Base-by-base conservation (phyloP, 768 basidiomycete genomes). In the Tephrocybe sp. region DNA sequence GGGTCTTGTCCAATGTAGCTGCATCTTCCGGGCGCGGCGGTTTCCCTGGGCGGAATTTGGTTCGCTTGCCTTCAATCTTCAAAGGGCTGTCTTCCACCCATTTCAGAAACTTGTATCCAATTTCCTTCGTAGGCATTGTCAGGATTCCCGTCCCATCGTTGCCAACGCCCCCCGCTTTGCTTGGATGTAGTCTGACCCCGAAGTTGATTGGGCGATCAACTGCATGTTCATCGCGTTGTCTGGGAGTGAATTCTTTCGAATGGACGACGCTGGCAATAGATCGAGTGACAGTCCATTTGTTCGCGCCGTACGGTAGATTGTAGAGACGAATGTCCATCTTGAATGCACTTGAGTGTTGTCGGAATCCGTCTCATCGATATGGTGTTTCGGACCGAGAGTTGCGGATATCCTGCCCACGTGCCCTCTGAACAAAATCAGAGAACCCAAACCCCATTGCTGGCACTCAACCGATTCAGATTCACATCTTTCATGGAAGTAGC, bases 191-290 rank as follows among this genome's bases (percentile, higher is more conserved):
- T 15, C 44, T 60, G 47, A 91, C 78, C 37, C 68, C 57, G 66
- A 90, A 91, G 55, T 91, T 90, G 30, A 86, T 71, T 5, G 57
- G 55, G 18, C 62, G 62, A 32, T 61, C 51, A n/a, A 58, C 62
- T 30, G 67, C 59, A 15, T 66, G 51, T 54, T 64, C 63, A 17
- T 66, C 65, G 14, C 68, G 64, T 33, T 68, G 62, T 21, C 64
- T 59, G 5, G 72, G 66, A 36, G 68, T 67, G 58, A 84, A 80
- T 17, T 75, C 73, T 17, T 76, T 71, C 3, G 76, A 73, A 55
- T 90, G 89, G 0, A 92, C 66, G 30, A 85, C 71, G 4, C 57
- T 48, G 1, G 81, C 80, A 40, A 92, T 72, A 5, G 66, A 71
- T 32, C 80, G 75, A 18, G 78, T 84, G 15, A 89, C 73, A 28